These are phyloP conservation scores for Gamsiella multidivaricata DNA, from an alignment of 192 early-diverging fungal genomes.

Conservation along the genomic window DNA sequence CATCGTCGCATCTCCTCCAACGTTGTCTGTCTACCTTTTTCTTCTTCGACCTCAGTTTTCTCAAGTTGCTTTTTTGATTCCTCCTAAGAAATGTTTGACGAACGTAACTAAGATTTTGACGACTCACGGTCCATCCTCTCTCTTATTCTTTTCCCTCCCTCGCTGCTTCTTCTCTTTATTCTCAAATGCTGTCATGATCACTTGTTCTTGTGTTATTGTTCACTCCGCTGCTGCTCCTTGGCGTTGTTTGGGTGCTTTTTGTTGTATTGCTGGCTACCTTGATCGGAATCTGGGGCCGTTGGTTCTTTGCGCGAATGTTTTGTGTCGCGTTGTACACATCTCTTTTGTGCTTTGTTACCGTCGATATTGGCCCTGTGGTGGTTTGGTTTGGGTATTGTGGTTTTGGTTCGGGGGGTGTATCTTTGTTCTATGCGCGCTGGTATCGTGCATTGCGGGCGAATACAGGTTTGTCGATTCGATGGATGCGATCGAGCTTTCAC, in stretches of 20 bases:
- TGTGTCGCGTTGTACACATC: conserved; percentile 23
- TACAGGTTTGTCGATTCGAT: conserved; percentile 71
- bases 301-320: conserved; percentile 36
- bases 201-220: not conserved
- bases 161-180: not conserved
- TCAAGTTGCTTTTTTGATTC: conserved; percentile 57
- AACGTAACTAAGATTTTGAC: conserved; percentile 55
- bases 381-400: not conserved
- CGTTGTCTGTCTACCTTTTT: conserved; percentile 16
- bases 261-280: not conserved
- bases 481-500: conserved; percentile 78
- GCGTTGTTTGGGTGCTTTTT: conserved; percentile 4
- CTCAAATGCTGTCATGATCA: not conserved
- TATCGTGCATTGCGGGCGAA: not conserved
- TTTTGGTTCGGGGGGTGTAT: not conserved
- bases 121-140: conserved; percentile 49
- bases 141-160: conserved; percentile 3
- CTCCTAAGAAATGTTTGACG: conserved; percentile 54
- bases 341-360: conserved; percentile 33
- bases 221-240: not conserved
- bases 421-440: not conserved
- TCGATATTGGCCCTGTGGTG: conserved; percentile 7
- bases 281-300: conserved; percentile 19
- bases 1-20: not conserved
- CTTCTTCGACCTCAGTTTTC: conserved; percentile 7